Base-by-base conservation (phyloP, 345 rosid species). In the Salix suchowensis region DNA sequence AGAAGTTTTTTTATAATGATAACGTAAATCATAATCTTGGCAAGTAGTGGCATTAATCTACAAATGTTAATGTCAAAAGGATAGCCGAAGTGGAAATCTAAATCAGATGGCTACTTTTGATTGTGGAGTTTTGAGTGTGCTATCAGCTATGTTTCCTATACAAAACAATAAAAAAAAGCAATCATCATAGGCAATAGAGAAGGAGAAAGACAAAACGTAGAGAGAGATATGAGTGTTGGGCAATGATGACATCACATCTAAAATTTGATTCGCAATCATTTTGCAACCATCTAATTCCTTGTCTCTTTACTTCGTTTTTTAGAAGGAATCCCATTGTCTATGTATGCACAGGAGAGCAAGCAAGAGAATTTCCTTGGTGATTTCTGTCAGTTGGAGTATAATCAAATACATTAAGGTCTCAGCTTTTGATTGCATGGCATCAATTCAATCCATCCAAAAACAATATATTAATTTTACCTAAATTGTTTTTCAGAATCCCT, bases 1-100 rank as follows among this genome's bases (percentile, higher is more conserved):
- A 65, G 21, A 65, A 65, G 5, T 36, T 13, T 65, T 65, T 30
- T 16, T 14, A 15, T 65, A 39, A 65, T 15, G 68, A 6, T 65
- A 30, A 65, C n/a, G 39, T 65, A 65, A 65, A 32, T 30, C 61
- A 68, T 19, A 66, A 70, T 55, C 44, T 46, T 69, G 70, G 73
- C 58, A 6, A 32, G 46, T 66, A 26, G 58, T 34, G 58, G 11
- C 23, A 23, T 18, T 52, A 52, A 54, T 54, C 24, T 19, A 21
- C 60, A 54, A 54, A 54, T n/a, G 60, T 6, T 54, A 54, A 2
- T 54, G 60, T 54, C 60, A 21, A 21, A 54, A 54, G 24, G 60
- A 21, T 55, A 55, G 9, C 62, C 62, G 1, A n/a, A 3, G 62
- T 55, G 62, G 62, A 8, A 55, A 10, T 55, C 62, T 55, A 55